These are phyloP conservation scores for Corylus avellana DNA, from an alignment of 306 rosid species.

Conservation along the genomic window DNA sequence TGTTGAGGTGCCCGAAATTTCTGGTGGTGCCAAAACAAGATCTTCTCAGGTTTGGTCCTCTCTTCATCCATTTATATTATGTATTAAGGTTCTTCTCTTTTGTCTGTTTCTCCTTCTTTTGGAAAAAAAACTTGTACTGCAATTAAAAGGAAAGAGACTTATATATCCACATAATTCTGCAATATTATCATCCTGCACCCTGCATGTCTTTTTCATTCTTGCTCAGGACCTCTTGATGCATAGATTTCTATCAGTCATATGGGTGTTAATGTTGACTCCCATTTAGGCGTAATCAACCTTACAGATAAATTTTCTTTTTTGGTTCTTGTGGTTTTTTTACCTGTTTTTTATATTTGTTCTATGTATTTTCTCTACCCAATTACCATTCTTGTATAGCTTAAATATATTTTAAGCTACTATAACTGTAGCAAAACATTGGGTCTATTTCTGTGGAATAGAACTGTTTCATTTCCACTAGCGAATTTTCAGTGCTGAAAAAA, in stretches of 20 bases:
- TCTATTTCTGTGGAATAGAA: neutral
- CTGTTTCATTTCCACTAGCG: neutral
- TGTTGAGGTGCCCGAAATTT: constrained; percentile 50
- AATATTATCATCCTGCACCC: neutral
- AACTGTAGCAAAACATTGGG: neutral
- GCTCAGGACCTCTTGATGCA: neutral
- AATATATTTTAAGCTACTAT: no score
- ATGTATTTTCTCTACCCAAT: neutral
- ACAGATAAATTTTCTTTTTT: neutral
- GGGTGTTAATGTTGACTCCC: neutral
- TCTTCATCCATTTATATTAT: constrained; percentile 17
- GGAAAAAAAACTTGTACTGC: neutral
- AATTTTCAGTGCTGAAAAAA: neutral
- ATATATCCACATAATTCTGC: neutral
- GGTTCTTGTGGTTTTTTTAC: neutral
- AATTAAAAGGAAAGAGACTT: neutral
- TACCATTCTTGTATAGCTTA: neutral
- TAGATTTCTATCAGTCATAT: neutral
- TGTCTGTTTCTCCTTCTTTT: constrained; percentile 8
- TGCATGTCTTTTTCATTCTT: neutral
- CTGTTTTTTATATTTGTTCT: neutral
- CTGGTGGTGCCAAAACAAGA: constrained; percentile 47
- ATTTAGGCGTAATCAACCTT: neutral
- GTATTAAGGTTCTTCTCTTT: neutral
- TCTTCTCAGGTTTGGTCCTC: constrained; percentile 62